These are phyloP conservation scores for Suhomyces terraborum DNA, from an alignment of 1,139 yeast genomes.

Conservation along the genomic window DNA sequence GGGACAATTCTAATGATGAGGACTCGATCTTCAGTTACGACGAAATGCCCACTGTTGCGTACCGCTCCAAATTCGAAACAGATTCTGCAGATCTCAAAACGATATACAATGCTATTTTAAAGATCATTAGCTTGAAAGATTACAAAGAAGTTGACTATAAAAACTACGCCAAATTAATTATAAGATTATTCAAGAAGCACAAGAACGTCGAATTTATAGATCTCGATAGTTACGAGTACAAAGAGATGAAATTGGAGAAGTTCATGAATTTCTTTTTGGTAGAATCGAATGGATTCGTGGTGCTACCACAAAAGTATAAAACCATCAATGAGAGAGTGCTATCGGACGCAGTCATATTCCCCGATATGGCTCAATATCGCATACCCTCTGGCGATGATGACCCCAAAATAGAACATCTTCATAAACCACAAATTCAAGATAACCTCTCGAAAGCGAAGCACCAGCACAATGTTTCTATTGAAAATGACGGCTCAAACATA, in stretches of 20 bases:
- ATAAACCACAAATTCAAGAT: too few species aligned
- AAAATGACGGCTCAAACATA: too few species aligned
- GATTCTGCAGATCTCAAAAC: slow-evolving; percentile 19
- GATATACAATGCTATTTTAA: slow-evolving; percentile 30
- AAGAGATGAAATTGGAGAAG: slow-evolving; percentile 24
- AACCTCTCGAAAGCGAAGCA: neutral
- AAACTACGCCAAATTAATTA: slow-evolving; percentile 25
- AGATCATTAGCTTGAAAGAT: slow-evolving; percentile 22
- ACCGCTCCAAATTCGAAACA: slow-evolving; percentile 2
- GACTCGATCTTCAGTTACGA: slow-evolving; percentile 30
- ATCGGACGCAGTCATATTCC: slow-evolving; percentile 15
- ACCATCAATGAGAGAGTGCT: slow-evolving; percentile 20
- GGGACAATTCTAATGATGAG: slow-evolving; percentile 4
- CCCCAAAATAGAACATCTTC: too few species aligned
- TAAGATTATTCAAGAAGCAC: slow-evolving; percentile 28
- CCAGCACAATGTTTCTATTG: neutral
- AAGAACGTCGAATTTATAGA: slow-evolving; percentile 28
- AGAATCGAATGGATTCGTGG: slow-evolving; percentile 11
- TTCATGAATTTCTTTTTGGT: slow-evolving; percentile 25
- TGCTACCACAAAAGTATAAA: slow-evolving; percentile 22
- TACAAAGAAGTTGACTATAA: slow-evolving; percentile 2
- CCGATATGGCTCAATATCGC: too few species aligned
- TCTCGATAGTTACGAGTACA: slow-evolving; percentile 19
- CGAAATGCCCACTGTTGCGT: neutral
- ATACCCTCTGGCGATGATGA: too few species aligned